A percentile compares a stretch with the other conserved stretches of the same genome.
These are phyloP conservation scores for Thoreauomyces humboldtii DNA, from an alignment of 192 early-diverging fungal genomes.

Conservation along the genomic window DNA sequence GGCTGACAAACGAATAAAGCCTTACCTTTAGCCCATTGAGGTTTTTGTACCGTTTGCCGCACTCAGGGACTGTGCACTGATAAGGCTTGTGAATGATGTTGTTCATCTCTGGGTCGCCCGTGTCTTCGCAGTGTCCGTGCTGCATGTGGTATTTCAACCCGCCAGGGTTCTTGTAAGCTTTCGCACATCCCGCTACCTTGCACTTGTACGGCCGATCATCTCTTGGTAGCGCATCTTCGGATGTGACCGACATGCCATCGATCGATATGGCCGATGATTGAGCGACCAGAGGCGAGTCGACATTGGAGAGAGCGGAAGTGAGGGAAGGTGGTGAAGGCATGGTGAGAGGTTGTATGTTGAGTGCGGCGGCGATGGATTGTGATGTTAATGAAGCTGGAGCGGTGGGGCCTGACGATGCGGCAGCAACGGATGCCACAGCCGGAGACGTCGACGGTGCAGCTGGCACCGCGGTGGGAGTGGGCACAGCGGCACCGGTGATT, in stretches of 20 bases:
- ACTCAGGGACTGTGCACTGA: slow-evolving; percentile 77
- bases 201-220: slow-evolving; percentile 90
- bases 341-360: background rate
- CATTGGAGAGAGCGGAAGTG: background rate
- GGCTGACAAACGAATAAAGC: slow-evolving; percentile 8
- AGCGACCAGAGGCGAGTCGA: background rate
- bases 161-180: slow-evolving; percentile 98
- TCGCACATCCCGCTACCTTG: slow-evolving; percentile 79
- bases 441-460: background rate
- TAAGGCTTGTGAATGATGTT: slow-evolving; percentile 61
- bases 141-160: slow-evolving; percentile 97
- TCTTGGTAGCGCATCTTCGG: slow-evolving; percentile 16
- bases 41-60: slow-evolving; percentile 99
- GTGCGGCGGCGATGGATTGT: background rate
- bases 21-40: slow-evolving; percentile 87
- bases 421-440: background rate
- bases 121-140: slow-evolving; percentile 85
- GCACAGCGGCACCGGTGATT: too few species aligned
- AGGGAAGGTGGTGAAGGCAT: slow-evolving; percentile 1
- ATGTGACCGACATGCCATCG: background rate
- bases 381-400: background rate
- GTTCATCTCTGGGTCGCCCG: slow-evolving; percentile 61
- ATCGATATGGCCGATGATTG: slow-evolving; percentile 1
- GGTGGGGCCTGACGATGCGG: background rate
- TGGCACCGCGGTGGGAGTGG: too few species aligned